Evolutionary conservation across 2,329 filamentous ascomycete genomes (phyloP), one percentile per base, ranked within the genome.

Genomic region (Colletotrichum salicis): DNA sequence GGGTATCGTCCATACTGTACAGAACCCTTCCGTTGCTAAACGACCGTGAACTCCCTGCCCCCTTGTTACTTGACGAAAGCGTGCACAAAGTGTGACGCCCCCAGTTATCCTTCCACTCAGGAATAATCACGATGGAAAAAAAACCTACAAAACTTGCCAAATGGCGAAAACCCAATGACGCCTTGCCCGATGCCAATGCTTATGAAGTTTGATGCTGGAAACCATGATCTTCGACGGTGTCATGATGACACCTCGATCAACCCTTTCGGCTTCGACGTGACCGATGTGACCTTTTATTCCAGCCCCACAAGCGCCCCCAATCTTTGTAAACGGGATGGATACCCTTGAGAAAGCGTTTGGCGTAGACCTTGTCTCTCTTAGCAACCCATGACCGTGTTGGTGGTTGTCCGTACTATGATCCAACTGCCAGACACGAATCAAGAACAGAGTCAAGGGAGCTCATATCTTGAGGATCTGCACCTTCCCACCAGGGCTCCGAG

Each of bases 401-500:
- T 19, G 27, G 62, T 48, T n/a, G 33, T 52, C 57, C 73, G 22
- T 57, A 54, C 69, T 73, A 74, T 51, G 79, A 85, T 54, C 82
- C 83, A 68, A 86, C 86, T 8, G 85, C 84, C 41, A 90, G 80
- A 71, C 87, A 87, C 3, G 87, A 88, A 71, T 90, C 89, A 62
- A 92, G 82, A 19, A 92, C 83, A 52, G 80, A 82, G 75, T 92
- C 87, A 31, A 92, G 82, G 66, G 84, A 80, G 59, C 85, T 82
- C 75, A 84, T 84, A 73, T 91, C 89, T 35, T 83, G 80, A 3
- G 76, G 74, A 59, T 88, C 86, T 51, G 86, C 87, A 3, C 91
- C 91, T 59, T 91, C 90, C 91, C 91, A 93, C 74, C 85, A 84
- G n/a, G 83, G 79, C 13, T 90, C 72, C 22, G 79, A 80, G 76